Evolutionary conservation across 805 yeast genomes (phyloP).

Genomic region (Torulaspora gathmanii): DNA sequence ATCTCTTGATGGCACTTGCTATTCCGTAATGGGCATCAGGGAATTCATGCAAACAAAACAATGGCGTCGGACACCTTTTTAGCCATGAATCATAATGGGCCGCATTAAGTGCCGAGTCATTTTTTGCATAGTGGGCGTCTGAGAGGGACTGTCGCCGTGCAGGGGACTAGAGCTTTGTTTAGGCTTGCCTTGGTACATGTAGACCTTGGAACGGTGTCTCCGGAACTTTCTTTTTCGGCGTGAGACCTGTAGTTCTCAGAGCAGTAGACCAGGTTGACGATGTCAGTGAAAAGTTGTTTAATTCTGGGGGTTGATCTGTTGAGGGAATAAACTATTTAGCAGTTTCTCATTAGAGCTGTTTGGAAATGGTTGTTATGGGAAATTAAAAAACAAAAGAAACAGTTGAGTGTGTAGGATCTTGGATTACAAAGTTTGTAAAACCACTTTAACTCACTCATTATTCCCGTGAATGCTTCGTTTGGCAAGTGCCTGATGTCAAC

Average conservation of each 20-base stretch:
- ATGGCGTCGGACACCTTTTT: background rate
- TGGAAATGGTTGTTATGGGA: background rate
- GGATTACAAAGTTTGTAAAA: background rate
- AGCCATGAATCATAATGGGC: no score
- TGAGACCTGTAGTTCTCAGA: background rate
- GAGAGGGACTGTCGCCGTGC: background rate
- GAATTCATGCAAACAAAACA: background rate
- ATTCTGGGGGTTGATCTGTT: background rate
- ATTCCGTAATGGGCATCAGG: background rate
- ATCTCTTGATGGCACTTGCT: background rate
- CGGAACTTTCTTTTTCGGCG: background rate
- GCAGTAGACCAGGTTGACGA: no score
- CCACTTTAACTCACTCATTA: constrained; percentile 1
- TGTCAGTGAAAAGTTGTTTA: background rate
- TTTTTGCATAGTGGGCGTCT: background rate
- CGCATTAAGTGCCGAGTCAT: background rate
- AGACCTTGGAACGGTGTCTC: background rate
- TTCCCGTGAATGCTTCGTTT: background rate
- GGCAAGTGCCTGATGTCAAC: background rate
- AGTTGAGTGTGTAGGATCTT: background rate
- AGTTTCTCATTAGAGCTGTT: background rate
- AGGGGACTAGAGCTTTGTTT: background rate
- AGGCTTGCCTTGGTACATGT: background rate
- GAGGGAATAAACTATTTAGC: background rate
- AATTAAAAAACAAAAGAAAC: background rate